A percentile compares a stretch with the other conserved stretches of the same genome.
Conservation (phyloP, 2,329 filamentous ascomycete genomes). For the Cylindrodendrum hubeiense region DNA sequence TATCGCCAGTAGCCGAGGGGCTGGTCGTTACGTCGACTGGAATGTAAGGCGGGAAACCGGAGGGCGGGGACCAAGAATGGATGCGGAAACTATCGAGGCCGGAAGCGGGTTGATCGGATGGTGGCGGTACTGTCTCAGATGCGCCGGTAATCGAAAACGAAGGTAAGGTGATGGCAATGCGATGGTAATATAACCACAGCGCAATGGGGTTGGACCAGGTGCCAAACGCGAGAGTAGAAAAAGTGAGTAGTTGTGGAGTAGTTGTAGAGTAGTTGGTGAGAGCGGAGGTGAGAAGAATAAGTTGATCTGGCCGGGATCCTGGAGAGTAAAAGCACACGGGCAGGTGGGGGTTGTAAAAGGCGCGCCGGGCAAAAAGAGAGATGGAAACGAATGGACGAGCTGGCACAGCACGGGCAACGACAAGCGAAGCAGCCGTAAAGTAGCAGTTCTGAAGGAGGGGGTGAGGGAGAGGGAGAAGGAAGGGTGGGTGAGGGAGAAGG, state of each 20-base stretch:
- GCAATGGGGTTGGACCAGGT: slow-evolving; percentile 42
- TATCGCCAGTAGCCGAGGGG: slow-evolving; percentile 30
- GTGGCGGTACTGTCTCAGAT: slow-evolving; percentile 43
- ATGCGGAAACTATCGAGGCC: slow-evolving; percentile 38
- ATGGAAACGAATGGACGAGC: slow-evolving; percentile 48
- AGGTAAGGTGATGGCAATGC: slow-evolving; percentile 20
- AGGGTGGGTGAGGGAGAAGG: slow-evolving; percentile 18
- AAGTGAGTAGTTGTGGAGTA: background rate
- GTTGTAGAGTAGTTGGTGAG: background rate
- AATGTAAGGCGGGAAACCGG: slow-evolving; percentile 43
- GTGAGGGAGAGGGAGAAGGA: slow-evolving; percentile 28
- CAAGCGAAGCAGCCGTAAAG: slow-evolving; percentile 36
- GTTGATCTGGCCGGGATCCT: slow-evolving; percentile 21
- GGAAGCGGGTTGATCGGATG: slow-evolving; percentile 35
- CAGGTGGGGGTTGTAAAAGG: slow-evolving; percentile 24
- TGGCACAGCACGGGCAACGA: slow-evolving; percentile 36
- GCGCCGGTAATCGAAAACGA: slow-evolving; percentile 26
- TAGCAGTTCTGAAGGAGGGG: slow-evolving; percentile 34
- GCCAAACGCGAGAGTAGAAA: slow-evolving; percentile 34
- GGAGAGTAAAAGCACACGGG: slow-evolving; percentile 9
- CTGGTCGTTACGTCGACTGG: slow-evolving; percentile 39
- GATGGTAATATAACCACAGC: slow-evolving; percentile 25
- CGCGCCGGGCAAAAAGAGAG: slow-evolving; percentile 32
- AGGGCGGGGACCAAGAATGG: slow-evolving; percentile 45
- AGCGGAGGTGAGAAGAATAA: slow-evolving; percentile 10